phyloP scores from a whole-genome alignment of 2,329 filamentous ascomycete species.

The Penicillium aurantiogriseum region DNA sequence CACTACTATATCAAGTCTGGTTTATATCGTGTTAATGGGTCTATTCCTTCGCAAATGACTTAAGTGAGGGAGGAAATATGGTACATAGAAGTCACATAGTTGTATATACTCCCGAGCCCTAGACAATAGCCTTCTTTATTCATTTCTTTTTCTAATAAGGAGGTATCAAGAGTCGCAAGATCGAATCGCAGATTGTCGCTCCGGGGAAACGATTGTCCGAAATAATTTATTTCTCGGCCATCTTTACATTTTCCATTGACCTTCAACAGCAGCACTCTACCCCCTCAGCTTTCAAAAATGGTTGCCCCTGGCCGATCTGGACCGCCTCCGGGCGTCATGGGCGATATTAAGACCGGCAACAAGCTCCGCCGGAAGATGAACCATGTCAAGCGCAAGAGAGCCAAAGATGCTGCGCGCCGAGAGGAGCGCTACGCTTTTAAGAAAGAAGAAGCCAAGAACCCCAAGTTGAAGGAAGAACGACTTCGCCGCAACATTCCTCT shows the following conservation, averaged over 20 bases:
- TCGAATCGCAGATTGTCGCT: slow-evolving; percentile 14
- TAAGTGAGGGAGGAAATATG: too few relatives aligned
- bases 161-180: slow-evolving; percentile 11
- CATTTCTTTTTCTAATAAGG: slow-evolving; percentile 9
- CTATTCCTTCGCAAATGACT: too few relatives aligned
- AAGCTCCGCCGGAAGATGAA: slow-evolving; percentile 77
- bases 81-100: too few relatives aligned
- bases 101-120: too few relatives aligned
- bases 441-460: slow-evolving; percentile 82
- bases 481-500: slow-evolving; percentile 74
- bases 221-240: slow-evolving; percentile 31
- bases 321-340: slow-evolving; percentile 45
- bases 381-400: slow-evolving; percentile 76
- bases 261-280: slow-evolving; percentile 3
- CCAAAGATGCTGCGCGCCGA: slow-evolving; percentile 69
- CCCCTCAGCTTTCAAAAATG: slow-evolving; percentile 40
- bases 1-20: too few relatives aligned
- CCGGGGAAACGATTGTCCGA: slow-evolving; percentile 30
- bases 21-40: too few relatives aligned
- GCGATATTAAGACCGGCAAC: slow-evolving; percentile 63
- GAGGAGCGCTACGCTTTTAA: slow-evolving; percentile 75
- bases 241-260: slow-evolving; percentile 8
- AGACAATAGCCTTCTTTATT: background rate
- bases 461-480: slow-evolving; percentile 69
- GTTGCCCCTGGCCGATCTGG: slow-evolving; percentile 46